Conservation (phyloP, 2,329 filamentous ascomycete species). For the Bisporella sp. region DNA sequence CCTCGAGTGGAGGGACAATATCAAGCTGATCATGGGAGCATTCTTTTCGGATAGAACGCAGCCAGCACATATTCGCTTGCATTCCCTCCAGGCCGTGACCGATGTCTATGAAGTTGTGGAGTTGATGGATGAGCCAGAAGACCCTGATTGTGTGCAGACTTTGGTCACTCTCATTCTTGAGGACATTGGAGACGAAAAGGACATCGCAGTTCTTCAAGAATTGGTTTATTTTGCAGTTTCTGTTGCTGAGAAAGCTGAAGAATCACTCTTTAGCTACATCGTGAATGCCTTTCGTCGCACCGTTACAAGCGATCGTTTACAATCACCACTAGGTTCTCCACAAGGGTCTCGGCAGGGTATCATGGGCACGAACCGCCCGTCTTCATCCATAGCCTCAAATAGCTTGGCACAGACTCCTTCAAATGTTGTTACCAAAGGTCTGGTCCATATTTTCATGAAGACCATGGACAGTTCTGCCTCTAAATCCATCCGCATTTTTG, state of each 20-base stretch:
- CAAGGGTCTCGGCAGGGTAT: constrained; percentile 19
- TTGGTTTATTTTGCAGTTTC: constrained; percentile 58
- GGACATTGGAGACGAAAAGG: constrained; percentile 54
- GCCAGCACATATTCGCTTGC: constrained; percentile 54
- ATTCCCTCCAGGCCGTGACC: constrained; percentile 52
- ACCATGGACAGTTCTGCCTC: constrained; percentile 58
- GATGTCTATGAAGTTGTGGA: constrained; percentile 42
- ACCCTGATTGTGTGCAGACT: constrained; percentile 48
- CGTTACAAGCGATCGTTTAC: constrained; percentile 38
- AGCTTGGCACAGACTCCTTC: constrained; percentile 43
- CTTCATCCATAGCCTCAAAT: constrained; percentile 10
- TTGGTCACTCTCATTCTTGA: constrained; percentile 56
- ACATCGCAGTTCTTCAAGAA: constrained; percentile 57
- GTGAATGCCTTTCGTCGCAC: constrained; percentile 45
- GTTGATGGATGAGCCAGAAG: constrained; percentile 47
- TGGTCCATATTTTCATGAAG: constrained; percentile 70
- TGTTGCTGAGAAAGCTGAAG: constrained; percentile 53
- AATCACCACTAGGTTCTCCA: constrained; percentile 33
- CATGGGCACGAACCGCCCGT: constrained; percentile 12
- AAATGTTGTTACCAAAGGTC: constrained; percentile 64
- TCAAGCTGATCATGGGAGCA: constrained; percentile 50
- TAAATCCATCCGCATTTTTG: constrained; percentile 59
- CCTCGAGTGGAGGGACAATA: constrained; percentile 58
- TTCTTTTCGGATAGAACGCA: constrained; percentile 58
- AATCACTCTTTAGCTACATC: constrained; percentile 52